phyloP scores from a whole-genome alignment of 306 rosid species.

The Sicyos edulis region DNA sequence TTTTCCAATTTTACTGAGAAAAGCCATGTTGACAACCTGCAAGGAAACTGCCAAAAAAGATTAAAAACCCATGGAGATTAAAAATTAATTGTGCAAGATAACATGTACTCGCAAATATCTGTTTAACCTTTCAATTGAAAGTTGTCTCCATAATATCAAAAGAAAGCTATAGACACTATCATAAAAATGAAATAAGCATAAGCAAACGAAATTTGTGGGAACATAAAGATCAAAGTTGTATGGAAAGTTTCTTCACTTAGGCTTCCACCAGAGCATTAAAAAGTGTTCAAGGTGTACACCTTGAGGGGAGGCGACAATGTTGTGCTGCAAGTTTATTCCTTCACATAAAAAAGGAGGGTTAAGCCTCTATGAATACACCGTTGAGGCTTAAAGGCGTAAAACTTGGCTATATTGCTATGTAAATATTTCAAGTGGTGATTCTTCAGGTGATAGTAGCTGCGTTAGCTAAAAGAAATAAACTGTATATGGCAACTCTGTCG shows the following conservation, averaged over 20 bases:
- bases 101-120: background rate
- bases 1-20: constrained; percentile 69
- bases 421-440: background rate
- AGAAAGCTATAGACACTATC: background rate
- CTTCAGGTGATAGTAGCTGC: background rate
- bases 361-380: background rate
- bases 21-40: constrained; percentile 60
- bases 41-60: background rate
- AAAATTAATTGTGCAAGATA: background rate
- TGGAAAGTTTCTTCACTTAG: too few species aligned
- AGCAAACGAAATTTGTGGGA: background rate
- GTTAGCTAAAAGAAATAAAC: background rate
- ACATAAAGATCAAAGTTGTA: background rate
- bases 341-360: background rate
- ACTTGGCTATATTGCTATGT: background rate
- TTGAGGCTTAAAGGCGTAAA: background rate
- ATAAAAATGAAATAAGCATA: background rate
- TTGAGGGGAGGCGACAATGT: background rate
- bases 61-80: background rate
- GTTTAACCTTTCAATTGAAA: background rate
- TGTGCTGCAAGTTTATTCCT: background rate
- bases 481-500: background rate
- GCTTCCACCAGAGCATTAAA: too few species aligned
- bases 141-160: background rate
- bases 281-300: background rate